Conservation (phyloP, 805 yeast species). For the Yueomyces sp. region DNA sequence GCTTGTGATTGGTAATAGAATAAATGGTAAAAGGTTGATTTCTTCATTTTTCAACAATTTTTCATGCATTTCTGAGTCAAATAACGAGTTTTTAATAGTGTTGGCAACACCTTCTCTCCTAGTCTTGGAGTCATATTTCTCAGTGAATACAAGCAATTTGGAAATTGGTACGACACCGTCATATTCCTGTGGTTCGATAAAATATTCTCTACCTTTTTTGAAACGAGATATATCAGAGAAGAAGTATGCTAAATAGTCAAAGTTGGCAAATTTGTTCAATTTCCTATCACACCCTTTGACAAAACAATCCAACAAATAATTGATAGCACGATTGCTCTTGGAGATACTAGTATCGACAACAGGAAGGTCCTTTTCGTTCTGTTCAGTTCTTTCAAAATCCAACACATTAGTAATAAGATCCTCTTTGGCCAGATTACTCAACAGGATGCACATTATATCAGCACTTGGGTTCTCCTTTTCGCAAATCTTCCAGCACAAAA, state of each 20-base stretch:
- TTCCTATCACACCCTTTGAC: conserved; percentile 70
- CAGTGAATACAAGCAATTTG: conserved; percentile 73
- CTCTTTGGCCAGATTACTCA: conserved; percentile 76
- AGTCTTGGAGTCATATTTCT: conserved; percentile 58
- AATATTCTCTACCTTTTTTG: conserved; percentile 59
- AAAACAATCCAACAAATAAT: conserved; percentile 77
- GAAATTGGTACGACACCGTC: conserved; percentile 69
- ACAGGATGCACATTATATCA: conserved; percentile 69
- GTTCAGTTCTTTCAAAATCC: conserved; percentile 18
- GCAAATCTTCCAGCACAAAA: conserved; percentile 35
- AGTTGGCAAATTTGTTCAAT: conserved; percentile 59
- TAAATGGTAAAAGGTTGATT: conserved; percentile 68
- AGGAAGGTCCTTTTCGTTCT: conserved; percentile 19
- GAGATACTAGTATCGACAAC: conserved; percentile 35
- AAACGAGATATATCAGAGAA: conserved; percentile 85
- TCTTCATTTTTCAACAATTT: conserved; percentile 43
- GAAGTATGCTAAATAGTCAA: conserved; percentile 73
- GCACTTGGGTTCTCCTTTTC: conserved; percentile 51
- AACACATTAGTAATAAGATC: conserved; percentile 47
- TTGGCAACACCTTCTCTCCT: conserved; percentile 91
- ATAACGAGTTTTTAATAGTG: conserved; percentile 78
- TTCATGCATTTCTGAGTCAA: conserved; percentile 61
- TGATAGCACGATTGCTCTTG: conserved; percentile 48
- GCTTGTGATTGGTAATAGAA: conserved; percentile 68
- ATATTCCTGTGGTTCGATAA: conserved; percentile 56